These are phyloP conservation scores for Clitopilus hobsonii DNA, from an alignment of 768 basidiomycete species.

Conservation along the genomic window DNA sequence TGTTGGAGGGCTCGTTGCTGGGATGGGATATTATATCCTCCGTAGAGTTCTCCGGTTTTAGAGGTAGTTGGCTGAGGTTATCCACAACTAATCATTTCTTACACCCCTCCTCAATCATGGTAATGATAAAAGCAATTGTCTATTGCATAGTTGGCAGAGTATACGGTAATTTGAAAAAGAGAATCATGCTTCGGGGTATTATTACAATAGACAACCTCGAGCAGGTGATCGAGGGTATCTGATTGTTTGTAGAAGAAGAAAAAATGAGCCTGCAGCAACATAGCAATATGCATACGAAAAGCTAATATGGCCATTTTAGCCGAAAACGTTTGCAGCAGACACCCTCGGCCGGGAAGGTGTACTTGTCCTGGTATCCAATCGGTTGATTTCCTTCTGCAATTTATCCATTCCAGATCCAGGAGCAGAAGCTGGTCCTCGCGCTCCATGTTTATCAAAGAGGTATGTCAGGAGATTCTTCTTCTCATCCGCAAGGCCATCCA, in stretches of 20 bases:
- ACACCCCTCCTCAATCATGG: background rate
- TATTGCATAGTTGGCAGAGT: too few relatives aligned
- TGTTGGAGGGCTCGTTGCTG: slow-evolving; percentile 61
- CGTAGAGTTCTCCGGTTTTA: too few relatives aligned
- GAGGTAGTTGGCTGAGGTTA: too few relatives aligned
- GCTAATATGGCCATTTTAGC: background rate
- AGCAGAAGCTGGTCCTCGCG: slow-evolving; percentile 40
- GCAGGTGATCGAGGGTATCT: too few relatives aligned
- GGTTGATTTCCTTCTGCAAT: slow-evolving; percentile 75
- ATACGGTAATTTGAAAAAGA: too few relatives aligned
- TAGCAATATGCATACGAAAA: background rate
- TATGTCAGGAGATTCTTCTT: slow-evolving; percentile 90
- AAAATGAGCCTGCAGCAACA: too few relatives aligned
- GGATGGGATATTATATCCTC: slow-evolving; percentile 48
- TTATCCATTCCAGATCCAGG: slow-evolving; percentile 54
- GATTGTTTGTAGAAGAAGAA: too few relatives aligned
- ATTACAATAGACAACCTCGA: too few relatives aligned
- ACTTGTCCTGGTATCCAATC: slow-evolving; percentile 75
- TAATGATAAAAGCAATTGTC: too few relatives aligned
- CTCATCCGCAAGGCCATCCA: slow-evolving; percentile 82
- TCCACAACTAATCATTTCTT: too few relatives aligned
- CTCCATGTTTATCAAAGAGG: slow-evolving; percentile 84
- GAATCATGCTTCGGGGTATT: too few relatives aligned
- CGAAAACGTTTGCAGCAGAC: background rate
- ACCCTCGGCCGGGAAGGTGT: slow-evolving; percentile 48